Percentiles rank a stretch among this genome's conserved stretches.
phyloP scores from a whole-genome alignment of 768 basidiomycete genomes.

The Tricholoma sp. region DNA sequence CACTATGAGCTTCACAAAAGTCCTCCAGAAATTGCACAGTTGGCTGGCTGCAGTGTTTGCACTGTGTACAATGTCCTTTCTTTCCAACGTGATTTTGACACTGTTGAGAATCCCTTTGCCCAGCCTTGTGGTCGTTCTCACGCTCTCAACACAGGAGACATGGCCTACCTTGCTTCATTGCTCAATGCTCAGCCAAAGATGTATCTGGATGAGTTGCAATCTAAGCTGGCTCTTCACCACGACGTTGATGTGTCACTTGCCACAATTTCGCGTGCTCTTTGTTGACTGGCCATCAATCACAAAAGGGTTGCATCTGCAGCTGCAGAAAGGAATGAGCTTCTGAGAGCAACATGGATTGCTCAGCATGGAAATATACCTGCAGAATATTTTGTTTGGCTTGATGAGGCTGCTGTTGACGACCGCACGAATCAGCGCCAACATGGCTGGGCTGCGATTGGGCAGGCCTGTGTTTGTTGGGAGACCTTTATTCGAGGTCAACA shows the following conservation, averaged over 20 bases:
- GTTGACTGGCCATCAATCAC: conserved; percentile 11
- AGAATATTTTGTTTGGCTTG: conserved; percentile 20
- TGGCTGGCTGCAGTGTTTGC: neutral
- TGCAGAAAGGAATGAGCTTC: conserved; percentile 23
- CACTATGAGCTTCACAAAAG: neutral
- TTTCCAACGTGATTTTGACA: conserved; percentile 8
- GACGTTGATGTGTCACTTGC: conserved; percentile 22
- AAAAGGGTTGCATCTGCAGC: conserved; percentile 21
- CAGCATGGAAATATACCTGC: conserved; percentile 11
- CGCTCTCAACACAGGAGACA: conserved; percentile 15
- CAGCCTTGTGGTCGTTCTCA: conserved; percentile 9
- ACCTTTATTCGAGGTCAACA: neutral
- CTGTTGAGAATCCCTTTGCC: conserved; percentile 13
- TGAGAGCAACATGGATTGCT: conserved; percentile 15
- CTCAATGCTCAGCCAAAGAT: conserved; percentile 13
- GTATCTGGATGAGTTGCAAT: conserved; percentile 29
- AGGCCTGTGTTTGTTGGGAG: neutral
- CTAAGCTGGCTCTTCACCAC: conserved; percentile 10
- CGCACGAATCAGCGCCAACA: too few relatives aligned
- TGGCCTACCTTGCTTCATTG: conserved; percentile 16
- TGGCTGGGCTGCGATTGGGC: neutral
- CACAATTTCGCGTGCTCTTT: conserved; percentile 21
- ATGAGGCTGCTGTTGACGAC: conserved; percentile 16
- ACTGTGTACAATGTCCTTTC: neutral
- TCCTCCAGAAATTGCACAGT: neutral